Conservation (phyloP, 1,139 yeast genomes). For the Zygosaccharomyces pseudobailii region DNA sequence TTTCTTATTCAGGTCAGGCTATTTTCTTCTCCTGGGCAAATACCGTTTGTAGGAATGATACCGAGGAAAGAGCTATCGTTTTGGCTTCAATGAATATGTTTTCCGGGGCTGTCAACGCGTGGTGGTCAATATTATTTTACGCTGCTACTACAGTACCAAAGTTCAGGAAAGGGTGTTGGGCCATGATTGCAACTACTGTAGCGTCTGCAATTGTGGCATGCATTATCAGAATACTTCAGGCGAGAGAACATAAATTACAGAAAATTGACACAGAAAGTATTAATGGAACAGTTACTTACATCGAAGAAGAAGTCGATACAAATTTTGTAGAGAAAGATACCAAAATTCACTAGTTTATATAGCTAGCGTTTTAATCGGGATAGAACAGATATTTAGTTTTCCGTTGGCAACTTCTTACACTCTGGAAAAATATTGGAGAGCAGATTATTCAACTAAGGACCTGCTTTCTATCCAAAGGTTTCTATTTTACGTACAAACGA, state of each 20-base stretch:
- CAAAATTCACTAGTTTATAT: background rate
- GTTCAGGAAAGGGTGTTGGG: slow-evolving; percentile 42
- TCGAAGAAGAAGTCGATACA: background rate
- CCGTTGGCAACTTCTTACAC: too few species aligned
- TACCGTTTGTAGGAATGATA: slow-evolving; percentile 40
- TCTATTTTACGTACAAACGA: too few species aligned
- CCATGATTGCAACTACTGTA: slow-evolving; percentile 40
- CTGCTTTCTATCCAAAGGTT: too few species aligned
- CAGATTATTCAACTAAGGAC: too few species aligned
- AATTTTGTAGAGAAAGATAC: background rate
- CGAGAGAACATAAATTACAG: slow-evolving; percentile 25
- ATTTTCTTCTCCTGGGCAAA: slow-evolving; percentile 48
- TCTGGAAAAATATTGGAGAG: too few species aligned
- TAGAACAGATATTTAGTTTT: too few species aligned
- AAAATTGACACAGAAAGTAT: slow-evolving; percentile 7
- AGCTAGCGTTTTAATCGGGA: too few species aligned
- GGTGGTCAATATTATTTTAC: slow-evolving; percentile 47
- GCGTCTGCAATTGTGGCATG: slow-evolving; percentile 26
- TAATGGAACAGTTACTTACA: background rate
- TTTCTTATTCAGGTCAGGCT: slow-evolving; percentile 44
- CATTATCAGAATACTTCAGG: slow-evolving; percentile 30
- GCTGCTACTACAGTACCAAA: slow-evolving; percentile 42
- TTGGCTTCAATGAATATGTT: slow-evolving; percentile 49
- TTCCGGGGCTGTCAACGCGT: slow-evolving; percentile 46
- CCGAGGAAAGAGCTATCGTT: slow-evolving; percentile 44